Conservation (phyloP, 176 grass and related monocot species). For the Oryza glumipatula region DNA sequence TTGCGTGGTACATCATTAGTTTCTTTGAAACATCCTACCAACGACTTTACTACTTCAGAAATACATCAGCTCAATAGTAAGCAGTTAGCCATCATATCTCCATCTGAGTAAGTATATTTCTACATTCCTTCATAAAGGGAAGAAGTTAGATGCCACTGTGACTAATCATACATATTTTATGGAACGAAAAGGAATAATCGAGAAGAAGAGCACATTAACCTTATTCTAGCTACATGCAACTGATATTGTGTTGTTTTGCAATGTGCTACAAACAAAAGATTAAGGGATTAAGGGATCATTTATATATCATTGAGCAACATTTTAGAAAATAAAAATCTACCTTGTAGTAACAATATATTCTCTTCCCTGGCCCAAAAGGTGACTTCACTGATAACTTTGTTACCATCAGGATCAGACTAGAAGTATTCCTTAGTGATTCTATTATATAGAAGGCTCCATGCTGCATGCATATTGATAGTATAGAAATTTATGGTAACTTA, state of each 20-base stretch:
- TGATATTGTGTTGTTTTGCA: constrained; percentile 57
- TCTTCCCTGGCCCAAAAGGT: constrained; percentile 80
- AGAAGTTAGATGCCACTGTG: no score
- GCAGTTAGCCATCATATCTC: no score
- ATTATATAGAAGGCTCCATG: constrained; percentile 7
- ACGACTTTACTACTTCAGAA: no score
- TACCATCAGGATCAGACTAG: constrained; percentile 69
- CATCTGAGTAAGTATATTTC: no score
- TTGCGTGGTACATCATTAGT: no score
- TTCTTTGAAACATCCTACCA: no score
- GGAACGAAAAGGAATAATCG: no score
- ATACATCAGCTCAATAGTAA: no score
- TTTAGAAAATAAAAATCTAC: constrained; percentile 52
- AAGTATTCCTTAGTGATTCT: constrained; percentile 19
- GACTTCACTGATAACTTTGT: constrained; percentile 75
- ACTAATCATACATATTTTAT: no score
- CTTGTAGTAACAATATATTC: constrained; percentile 88
- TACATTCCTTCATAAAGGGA: no score
- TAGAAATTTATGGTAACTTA: background rate
- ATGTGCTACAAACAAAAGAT: constrained; percentile 71
- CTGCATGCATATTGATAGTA: background rate
- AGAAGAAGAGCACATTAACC: no score
- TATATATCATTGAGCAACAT: constrained; percentile 4
- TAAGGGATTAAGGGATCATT: constrained; percentile 1
- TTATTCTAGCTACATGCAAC: no score